Base-by-base conservation (phyloP, 257 asterid species). In the Phtheirospermum japonicum region DNA sequence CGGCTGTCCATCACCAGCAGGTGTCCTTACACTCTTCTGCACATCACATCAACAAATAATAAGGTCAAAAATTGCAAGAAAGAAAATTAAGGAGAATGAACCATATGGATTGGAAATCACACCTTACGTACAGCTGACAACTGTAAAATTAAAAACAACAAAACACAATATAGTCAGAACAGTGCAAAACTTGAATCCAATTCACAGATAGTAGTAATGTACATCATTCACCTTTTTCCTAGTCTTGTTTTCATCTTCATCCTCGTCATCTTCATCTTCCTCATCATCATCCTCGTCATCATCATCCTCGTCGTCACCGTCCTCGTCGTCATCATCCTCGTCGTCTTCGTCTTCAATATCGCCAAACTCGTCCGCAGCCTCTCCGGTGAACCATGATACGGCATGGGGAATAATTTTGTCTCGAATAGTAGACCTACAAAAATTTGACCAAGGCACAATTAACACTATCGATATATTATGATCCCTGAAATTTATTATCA, bases 331-430 rank as follows among this genome's bases (percentile, higher is more conserved):
- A 5, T 81, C 95, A 0, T 72, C 86, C 1, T 70, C 86, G 34
- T 75, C 42, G 42, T 79, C 90, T 7, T 59, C 82, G 54, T 72
- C 54, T 14, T 48, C 54, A 14, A 48, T 48, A 16, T 48, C 54
- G 16, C 10, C 54, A 48, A 16, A 81, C 51, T 87, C 86, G 3
- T 77, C 75, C 17, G 70, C 83, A 51, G 94, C 94, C 73, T 85
- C 96, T 13, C 96, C 94, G 5, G 96, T 87, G 71, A 77, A 87
- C 96, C 96, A 87, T 43, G 96, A 87, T 16, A 87, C 94, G 2
- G 94, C 96, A 79, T 80, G 90, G 26, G 96, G 89, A 49, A 87
- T 87, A 48, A 85, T 82, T 73, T 82, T 83, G 64, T 87, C 94
- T 32, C 94, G 80, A 57, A 87, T 81, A 0, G 90, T 83, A 42